A percentile compares a stretch with the other conserved stretches of the same genome.
Evolutionary conservation across 768 basidiomycete genomes (phyloP).

Genomic region (Botryobasidium botryosum): DNA sequence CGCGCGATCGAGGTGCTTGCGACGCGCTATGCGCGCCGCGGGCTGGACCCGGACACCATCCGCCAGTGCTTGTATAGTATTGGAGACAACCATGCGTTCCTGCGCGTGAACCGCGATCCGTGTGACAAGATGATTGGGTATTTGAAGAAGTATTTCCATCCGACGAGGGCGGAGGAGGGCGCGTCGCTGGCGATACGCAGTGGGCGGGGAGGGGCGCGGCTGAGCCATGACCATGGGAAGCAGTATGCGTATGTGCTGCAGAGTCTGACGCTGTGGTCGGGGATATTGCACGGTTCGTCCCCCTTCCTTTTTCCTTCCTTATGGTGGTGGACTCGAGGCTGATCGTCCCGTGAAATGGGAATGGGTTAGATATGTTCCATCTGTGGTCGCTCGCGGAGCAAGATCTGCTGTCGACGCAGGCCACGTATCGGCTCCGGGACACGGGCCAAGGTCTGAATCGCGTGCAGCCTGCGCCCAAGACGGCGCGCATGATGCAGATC

Average conservation of each 20-base stretch:
- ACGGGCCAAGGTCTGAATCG: conserved; percentile 86
- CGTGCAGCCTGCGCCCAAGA: conserved; percentile 74
- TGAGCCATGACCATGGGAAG: conserved; percentile 71
- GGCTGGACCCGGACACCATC: conserved; percentile 37
- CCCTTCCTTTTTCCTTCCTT: background rate
- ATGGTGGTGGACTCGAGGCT: too few species aligned
- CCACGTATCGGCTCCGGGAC: conserved; percentile 66
- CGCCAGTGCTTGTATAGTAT: conserved; percentile 75
- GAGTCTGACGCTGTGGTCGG: conserved; percentile 73
- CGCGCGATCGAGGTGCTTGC: conserved; percentile 67
- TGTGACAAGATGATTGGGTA: conserved; percentile 71
- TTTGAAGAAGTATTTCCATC: conserved; percentile 61
- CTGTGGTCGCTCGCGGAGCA: conserved; percentile 69
- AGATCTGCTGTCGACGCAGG: conserved; percentile 59
- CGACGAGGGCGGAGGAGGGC: conserved; percentile 48
- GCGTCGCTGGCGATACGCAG: conserved; percentile 62
- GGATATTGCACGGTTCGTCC: conserved; percentile 58
- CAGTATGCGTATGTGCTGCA: conserved; percentile 78
- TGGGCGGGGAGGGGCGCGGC: conserved; percentile 60
- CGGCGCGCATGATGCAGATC: conserved; percentile 77
- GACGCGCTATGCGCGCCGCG: conserved; percentile 35
- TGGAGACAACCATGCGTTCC: conserved; percentile 79
- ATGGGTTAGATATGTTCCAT: conserved; percentile 61
- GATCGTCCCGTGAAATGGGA: too few species aligned
- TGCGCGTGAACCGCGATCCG: conserved; percentile 72